Evolutionary conservation across 169 alveolate genomes (phyloP), one percentile per base, ranked within the genome.

Genomic region (Babesia bigemina): DNA sequence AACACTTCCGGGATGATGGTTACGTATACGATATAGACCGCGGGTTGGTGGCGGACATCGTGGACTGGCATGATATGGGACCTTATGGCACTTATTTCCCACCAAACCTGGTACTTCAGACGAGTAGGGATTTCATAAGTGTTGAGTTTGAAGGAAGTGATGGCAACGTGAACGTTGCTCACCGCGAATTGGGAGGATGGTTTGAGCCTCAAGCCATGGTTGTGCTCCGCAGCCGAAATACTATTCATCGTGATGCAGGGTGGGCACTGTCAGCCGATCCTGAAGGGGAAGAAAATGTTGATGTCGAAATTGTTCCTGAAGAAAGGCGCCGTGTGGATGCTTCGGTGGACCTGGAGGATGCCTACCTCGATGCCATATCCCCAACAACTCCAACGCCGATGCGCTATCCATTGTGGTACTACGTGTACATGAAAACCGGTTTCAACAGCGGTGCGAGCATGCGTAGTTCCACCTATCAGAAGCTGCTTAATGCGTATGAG

Each of bases 161-260:
- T 7, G 26, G 53, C 7, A 33, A 9, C 13, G 28, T 53, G 24
- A 28, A 53, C 14, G 76, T 53, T 19, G 66, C 76, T 29, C 76
- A 67, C 76, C 66, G 56, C 52, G 13, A 16, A 26, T 67, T 52
- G 22, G 76, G 76, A 12, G 76, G 76, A 21, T 67, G 76, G 76
- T 67, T 67, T 48, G 76, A 67, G 65, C 63, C 65, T 0, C 65
- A 42, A 45, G 67, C 47, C 24, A 67, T 67, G 65, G 66, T 67
- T 9, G 57, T 67, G 12, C 16, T 67, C 12, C 28, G 44, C 14
- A 67, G 76, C 60, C 12, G 21, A 19, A 42, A 50, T 16, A 26
- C 50, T 2, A 11, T 67, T 14, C 55, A 67, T 56, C 49, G 65
- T 9, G 76, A 67, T 39, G 57, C 53, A 4, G 76, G 76, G 12